These are phyloP conservation scores for Rhodotorula kratochvilovae DNA, from an alignment of 768 basidiomycete genomes.

Conservation along the genomic window DNA sequence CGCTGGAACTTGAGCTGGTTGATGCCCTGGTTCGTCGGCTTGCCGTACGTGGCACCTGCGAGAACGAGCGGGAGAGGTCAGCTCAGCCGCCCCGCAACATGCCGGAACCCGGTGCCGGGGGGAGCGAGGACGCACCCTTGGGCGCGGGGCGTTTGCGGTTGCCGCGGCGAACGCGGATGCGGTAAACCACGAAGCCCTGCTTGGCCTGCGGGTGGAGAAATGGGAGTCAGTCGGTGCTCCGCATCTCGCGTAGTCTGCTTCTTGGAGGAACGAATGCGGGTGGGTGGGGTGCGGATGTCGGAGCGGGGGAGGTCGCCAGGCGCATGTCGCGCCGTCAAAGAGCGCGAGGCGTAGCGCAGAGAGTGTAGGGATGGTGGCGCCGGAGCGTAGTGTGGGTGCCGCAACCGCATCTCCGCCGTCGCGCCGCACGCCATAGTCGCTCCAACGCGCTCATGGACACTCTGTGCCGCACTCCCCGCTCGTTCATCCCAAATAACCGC, in stretches of 20 bases:
- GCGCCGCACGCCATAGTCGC: too few relatives aligned
- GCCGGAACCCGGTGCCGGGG: conserved; percentile 1
- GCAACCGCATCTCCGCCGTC: too few relatives aligned
- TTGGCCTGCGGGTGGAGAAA: conserved; percentile 58
- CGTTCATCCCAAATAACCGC: background rate
- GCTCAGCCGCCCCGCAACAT: background rate
- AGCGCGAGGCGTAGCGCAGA: too few relatives aligned
- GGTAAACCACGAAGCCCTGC: conserved; percentile 98
- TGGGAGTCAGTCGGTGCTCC: conserved; percentile 16
- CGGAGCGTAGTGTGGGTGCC: too few relatives aligned
- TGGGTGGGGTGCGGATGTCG: too few relatives aligned
- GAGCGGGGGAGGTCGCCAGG: too few relatives aligned
- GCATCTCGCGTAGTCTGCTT: too few relatives aligned
- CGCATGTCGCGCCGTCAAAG: too few relatives aligned
- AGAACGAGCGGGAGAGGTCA: background rate
- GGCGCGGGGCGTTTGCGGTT: conserved; percentile 98
- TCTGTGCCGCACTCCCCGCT: background rate
- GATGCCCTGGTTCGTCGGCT: conserved; percentile 98
- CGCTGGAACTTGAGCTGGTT: conserved; percentile 99
- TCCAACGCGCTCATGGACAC: too few relatives aligned
- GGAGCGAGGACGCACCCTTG: conserved; percentile 62
- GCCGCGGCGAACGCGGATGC: conserved; percentile 91
- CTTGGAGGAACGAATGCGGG: too few relatives aligned
- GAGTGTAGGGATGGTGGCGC: too few relatives aligned
- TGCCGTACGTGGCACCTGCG: conserved; percentile 92